These are phyloP conservation scores for Haplosporangium sp. DNA, from an alignment of 371 early-diverging fungal species.

Conservation along the genomic window DNA sequence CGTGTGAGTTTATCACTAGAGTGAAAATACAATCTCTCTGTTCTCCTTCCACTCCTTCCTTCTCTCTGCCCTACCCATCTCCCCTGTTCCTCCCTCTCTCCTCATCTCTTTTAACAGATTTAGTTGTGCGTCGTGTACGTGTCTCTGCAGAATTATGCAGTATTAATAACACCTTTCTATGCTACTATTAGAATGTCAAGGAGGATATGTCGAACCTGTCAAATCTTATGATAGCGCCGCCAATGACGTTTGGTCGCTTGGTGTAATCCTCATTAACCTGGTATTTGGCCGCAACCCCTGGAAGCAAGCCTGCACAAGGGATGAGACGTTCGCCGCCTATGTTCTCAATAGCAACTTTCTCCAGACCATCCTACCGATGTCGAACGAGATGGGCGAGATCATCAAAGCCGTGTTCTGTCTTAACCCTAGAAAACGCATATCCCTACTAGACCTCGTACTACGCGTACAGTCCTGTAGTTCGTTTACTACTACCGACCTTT, in stretches of 20 bases:
- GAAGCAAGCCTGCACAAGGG: constrained; percentile 78
- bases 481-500: constrained; percentile 58
- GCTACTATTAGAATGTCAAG: constrained; percentile 77
- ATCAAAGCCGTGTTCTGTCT: constrained; percentile 79
- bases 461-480: constrained; percentile 67
- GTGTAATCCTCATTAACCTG: constrained; percentile 84
- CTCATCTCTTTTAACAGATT: no score
- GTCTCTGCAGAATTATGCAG: constrained; percentile 19
- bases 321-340: constrained; percentile 80
- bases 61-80: no score
- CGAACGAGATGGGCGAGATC: constrained; percentile 76
- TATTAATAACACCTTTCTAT: background rate
- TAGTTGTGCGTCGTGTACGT: background rate
- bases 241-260: constrained; percentile 88
- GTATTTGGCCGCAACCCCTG: constrained; percentile 86
- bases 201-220: constrained; percentile 63
- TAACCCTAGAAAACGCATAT: constrained; percentile 76
- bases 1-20: no score
- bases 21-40: no score
- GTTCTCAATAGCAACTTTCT: constrained; percentile 70
- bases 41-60: no score
- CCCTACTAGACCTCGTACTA: constrained; percentile 67
- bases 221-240: constrained; percentile 78
- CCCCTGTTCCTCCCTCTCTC: no score
- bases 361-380: constrained; percentile 75